phyloP scores from a whole-genome alignment of 2,329 filamentous ascomycete genomes.

The Diaporthe longicolla region DNA sequence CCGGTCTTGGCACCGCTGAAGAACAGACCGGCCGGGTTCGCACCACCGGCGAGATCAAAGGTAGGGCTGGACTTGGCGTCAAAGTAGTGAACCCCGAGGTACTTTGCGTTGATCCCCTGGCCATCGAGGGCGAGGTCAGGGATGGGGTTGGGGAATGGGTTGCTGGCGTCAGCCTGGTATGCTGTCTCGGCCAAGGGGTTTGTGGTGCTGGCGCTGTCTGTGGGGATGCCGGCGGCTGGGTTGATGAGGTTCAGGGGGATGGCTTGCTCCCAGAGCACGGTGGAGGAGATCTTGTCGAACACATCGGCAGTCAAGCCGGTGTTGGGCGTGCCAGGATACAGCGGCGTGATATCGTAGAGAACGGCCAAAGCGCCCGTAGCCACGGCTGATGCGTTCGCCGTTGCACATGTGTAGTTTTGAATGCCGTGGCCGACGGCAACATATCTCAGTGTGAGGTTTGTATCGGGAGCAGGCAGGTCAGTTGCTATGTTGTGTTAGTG shows the following conservation, averaged over 20 bases:
- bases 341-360: slow-evolving; percentile 68
- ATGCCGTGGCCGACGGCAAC: slow-evolving; percentile 75
- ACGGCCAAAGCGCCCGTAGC: slow-evolving; percentile 71
- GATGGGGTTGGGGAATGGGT: slow-evolving; percentile 60
- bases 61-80: slow-evolving; percentile 66
- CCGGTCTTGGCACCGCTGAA: slow-evolving; percentile 64
- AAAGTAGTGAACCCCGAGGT: slow-evolving; percentile 79
- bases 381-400: slow-evolving; percentile 52
- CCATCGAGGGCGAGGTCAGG: slow-evolving; percentile 56
- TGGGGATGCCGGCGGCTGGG: slow-evolving; percentile 48
- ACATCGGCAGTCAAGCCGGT: slow-evolving; percentile 54
- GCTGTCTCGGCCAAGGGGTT: slow-evolving; percentile 49
- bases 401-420: slow-evolving; percentile 77
- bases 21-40: slow-evolving; percentile 50
- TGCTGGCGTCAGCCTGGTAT: slow-evolving; percentile 59
- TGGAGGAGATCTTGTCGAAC: slow-evolving; percentile 58
- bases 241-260: slow-evolving; percentile 64
- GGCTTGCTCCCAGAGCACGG: slow-evolving; percentile 56
- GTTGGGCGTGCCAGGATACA: slow-evolving; percentile 63
- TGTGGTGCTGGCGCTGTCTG: slow-evolving; percentile 46
- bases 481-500: slow-evolving; percentile 48
- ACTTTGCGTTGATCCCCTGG: slow-evolving; percentile 53
- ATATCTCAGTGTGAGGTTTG: slow-evolving; percentile 61
- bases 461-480: slow-evolving; percentile 61
- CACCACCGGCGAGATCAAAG: slow-evolving; percentile 67